phyloP scores from a whole-genome alignment of 495 filamentous ascomycete genomes.

The Clavariopsis aquatica region DNA sequence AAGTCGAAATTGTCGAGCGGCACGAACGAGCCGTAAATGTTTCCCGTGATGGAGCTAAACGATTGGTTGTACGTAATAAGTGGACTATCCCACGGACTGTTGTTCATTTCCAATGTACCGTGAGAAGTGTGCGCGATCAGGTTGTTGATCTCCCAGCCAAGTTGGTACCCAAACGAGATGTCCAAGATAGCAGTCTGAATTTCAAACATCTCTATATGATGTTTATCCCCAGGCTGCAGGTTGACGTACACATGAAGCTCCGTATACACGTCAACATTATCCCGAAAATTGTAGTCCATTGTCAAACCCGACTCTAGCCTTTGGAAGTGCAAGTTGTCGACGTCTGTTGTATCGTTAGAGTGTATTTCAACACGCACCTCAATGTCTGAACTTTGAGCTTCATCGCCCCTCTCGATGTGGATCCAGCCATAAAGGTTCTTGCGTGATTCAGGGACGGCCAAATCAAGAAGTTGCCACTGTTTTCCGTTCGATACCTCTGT shows the following conservation, averaged over 20 bases:
- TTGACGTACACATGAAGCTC: conserved; percentile 9
- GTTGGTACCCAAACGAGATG: conserved; percentile 5
- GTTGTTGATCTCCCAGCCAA: conserved; percentile 21
- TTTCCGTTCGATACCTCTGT: conserved; percentile 6
- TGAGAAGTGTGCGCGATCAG: conserved; percentile 19
- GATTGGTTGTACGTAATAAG: conserved; percentile 18
- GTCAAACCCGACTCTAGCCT: not conserved
- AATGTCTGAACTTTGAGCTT: conserved; percentile 12
- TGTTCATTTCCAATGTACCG: conserved; percentile 2
- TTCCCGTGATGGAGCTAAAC: conserved; percentile 14
- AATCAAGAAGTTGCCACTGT: conserved; percentile 22
- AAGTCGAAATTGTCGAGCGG: conserved; percentile 15
- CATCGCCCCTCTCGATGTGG: conserved; percentile 5
- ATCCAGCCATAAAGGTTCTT: conserved; percentile 12
- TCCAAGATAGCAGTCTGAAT: conserved; percentile 14
- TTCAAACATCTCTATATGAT: conserved; percentile 10
- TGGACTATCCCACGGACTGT: conserved; percentile 2
- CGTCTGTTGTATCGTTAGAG: conserved; percentile 4
- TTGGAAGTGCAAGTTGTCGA: conserved; percentile 9
- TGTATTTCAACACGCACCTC: conserved; percentile 11
- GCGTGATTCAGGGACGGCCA: conserved; percentile 5
- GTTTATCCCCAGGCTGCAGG: conserved; percentile 6
- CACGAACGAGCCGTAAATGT: conserved; percentile 11
- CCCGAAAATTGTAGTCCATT: conserved; percentile 11
- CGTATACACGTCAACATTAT: conserved; percentile 9